Evolutionary conservation across 768 basidiomycete genomes (phyloP).

Genomic region (Xerocomus potaroensis): DNA sequence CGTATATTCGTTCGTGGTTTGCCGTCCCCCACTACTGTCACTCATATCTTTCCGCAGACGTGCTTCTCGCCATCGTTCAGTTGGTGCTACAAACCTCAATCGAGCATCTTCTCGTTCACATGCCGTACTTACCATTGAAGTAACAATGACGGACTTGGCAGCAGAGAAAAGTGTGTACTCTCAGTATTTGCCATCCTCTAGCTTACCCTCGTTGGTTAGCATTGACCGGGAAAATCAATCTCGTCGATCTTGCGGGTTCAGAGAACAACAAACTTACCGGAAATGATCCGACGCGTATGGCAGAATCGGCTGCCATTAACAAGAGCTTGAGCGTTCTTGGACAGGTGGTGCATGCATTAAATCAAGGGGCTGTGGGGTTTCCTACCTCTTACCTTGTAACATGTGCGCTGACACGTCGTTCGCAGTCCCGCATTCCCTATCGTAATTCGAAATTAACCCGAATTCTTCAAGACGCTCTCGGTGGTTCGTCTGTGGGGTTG

Average conservation of each 20-base stretch:
- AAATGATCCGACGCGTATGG: constrained; percentile 82
- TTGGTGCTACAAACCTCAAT: constrained; percentile 84
- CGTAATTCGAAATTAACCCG: constrained; percentile 87
- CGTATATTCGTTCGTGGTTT: constrained; percentile 43
- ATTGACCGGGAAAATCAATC: constrained; percentile 71
- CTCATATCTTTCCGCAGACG: constrained; percentile 35
- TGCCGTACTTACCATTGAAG: constrained; percentile 75
- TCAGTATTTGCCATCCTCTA: too few relatives aligned
- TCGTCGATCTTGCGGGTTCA: constrained; percentile 87
- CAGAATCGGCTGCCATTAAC: constrained; percentile 87
- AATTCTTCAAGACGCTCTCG: constrained; percentile 86
- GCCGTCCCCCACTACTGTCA: background rate
- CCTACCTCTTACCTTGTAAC: background rate
- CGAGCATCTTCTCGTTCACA: constrained; percentile 84
- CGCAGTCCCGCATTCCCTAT: constrained; percentile 76
- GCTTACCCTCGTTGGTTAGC: constrained; percentile 34
- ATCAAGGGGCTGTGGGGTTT: constrained; percentile 54
- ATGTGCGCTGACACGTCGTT: constrained; percentile 6
- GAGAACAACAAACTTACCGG: constrained; percentile 93
- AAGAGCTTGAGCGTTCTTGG: constrained; percentile 83
- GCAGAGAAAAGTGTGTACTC: constrained; percentile 49
- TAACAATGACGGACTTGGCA: constrained; percentile 50
- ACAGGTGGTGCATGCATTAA: constrained; percentile 84
- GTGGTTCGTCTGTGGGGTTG: constrained; percentile 73
- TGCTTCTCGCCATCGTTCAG: constrained; percentile 74